Percentiles rank a stretch among this genome's conserved stretches.
phyloP scores from a whole-genome alignment of 2,329 filamentous ascomycete genomes.

The Parastagonospora avenae region DNA sequence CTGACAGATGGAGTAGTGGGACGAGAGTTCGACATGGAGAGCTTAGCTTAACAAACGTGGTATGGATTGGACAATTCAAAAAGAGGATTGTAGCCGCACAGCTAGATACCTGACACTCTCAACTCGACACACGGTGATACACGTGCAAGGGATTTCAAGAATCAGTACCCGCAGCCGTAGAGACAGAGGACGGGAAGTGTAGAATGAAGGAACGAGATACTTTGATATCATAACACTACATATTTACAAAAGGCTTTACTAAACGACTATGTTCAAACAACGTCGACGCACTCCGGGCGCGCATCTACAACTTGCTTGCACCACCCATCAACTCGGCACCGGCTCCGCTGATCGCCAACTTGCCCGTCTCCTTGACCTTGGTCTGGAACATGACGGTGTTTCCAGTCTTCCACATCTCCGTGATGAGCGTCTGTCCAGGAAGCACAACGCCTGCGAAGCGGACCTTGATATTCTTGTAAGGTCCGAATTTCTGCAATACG shows the following conservation, averaged over 20 bases:
- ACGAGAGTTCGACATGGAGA: too few species aligned
- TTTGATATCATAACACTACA: slow-evolving; percentile 8
- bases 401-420: slow-evolving; percentile 93
- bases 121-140: too few species aligned
- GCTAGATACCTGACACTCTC: too few species aligned
- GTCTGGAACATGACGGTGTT: slow-evolving; percentile 82
- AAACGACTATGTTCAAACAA: background rate
- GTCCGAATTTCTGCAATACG: slow-evolving; percentile 80
- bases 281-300: background rate
- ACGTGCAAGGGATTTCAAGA: too few species aligned
- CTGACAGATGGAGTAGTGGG: too few species aligned
- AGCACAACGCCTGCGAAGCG: slow-evolving; percentile 85
- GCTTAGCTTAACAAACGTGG: too few species aligned
- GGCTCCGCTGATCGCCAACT: slow-evolving; percentile 80
- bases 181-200: background rate
- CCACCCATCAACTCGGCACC: slow-evolving; percentile 73
- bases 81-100: too few species aligned
- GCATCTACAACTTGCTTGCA: slow-evolving; percentile 45
- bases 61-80: too few species aligned
- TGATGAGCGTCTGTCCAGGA: slow-evolving; percentile 84
- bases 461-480: slow-evolving; percentile 90
- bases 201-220: background rate
- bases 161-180: background rate
- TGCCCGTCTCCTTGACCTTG: slow-evolving; percentile 90
- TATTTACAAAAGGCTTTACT: slow-evolving; percentile 2